Percentiles rank a stretch among this genome's conserved stretches.
Evolutionary conservation across 2,329 filamentous ascomycete species (phyloP).

Genomic region (Fusarium anguioides): DNA sequence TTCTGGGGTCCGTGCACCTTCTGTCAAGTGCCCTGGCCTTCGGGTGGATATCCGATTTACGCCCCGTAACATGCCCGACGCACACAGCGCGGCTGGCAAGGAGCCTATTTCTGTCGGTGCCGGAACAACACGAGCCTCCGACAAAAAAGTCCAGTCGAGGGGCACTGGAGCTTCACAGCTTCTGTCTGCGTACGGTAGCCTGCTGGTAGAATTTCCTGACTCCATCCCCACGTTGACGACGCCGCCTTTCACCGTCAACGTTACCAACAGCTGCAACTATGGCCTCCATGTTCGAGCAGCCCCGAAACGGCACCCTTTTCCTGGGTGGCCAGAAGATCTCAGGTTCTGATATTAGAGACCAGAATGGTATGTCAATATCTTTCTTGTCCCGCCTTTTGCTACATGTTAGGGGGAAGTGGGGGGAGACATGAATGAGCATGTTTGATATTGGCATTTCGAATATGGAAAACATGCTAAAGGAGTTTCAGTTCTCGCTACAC

Average conservation of each 20-base stretch:
- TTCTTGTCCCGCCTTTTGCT: conserved; percentile 36
- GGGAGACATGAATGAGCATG: conserved; percentile 15
- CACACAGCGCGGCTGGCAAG: neutral
- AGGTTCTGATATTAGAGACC: conserved; percentile 94
- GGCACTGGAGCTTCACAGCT: conserved; percentile 46
- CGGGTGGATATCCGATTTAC: conserved; percentile 2
- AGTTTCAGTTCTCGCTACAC: conserved; percentile 83
- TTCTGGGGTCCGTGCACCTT: conserved; percentile 35
- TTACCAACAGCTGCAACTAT: conserved; percentile 62
- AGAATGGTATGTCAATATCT: conserved; percentile 75
- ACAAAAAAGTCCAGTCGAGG: conserved; percentile 46
- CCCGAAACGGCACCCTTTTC: conserved; percentile 95
- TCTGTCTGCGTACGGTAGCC: conserved; percentile 40
- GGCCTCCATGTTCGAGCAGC: conserved; percentile 96
- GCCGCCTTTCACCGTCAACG: conserved; percentile 42
- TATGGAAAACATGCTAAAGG: conserved; percentile 30
- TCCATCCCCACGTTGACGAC: conserved; percentile 44
- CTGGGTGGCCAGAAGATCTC: conserved; percentile 98
- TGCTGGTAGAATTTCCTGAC: conserved; percentile 49
- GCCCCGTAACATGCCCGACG: neutral
- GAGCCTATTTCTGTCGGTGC: conserved; percentile 29
- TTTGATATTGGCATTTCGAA: conserved; percentile 30
- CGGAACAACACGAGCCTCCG: conserved; percentile 45
- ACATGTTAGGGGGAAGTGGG: conserved; percentile 44
- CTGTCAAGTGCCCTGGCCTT: conserved; percentile 34